Evolutionary conservation across 2,329 filamentous ascomycete species (phyloP).

Genomic region (Aspergillus pseudoviridinutans): DNA sequence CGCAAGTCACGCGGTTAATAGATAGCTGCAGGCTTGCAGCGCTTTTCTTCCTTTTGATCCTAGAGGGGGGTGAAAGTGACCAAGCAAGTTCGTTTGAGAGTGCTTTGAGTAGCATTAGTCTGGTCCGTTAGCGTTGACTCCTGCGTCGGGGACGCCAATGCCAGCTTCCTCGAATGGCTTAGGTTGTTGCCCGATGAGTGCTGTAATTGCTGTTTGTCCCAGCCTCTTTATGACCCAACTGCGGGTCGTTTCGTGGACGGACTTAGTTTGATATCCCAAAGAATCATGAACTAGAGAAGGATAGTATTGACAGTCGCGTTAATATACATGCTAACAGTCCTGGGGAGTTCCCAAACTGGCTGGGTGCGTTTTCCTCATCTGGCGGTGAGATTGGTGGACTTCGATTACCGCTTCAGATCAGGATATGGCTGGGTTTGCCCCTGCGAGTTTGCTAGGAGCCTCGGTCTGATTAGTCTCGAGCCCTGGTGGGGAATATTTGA

Average conservation of each 20-base stretch:
- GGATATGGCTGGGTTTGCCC: not conserved
- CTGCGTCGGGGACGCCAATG: not conserved
- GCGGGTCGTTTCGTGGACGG: conserved; percentile 7
- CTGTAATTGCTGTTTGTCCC: conserved; percentile 11
- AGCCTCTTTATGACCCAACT: conserved; percentile 21
- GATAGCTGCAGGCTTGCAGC: not conserved
- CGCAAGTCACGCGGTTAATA: not conserved
- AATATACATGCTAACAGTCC: not conserved
- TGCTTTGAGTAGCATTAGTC: not conserved
- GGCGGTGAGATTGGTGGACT: not conserved
- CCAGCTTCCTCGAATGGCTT: conserved; percentile 2
- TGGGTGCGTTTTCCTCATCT: conserved; percentile 6
- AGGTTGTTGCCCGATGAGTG: conserved; percentile 6
- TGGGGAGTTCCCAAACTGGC: not conserved
- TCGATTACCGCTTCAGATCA: not conserved
- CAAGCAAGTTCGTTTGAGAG: not conserved
- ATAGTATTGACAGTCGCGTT: not conserved
- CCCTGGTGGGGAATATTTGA: too few species aligned
- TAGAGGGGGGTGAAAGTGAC: not conserved
- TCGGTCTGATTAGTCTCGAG: too few species aligned
- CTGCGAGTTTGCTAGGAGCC: not conserved
- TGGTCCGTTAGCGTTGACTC: not conserved
- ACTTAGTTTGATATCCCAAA: not conserved
- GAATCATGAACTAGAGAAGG: not conserved
- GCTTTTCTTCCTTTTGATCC: not conserved